Evolutionary conservation across 1,139 yeast species (phyloP).

Genomic region (Candida labiduridarum): DNA sequence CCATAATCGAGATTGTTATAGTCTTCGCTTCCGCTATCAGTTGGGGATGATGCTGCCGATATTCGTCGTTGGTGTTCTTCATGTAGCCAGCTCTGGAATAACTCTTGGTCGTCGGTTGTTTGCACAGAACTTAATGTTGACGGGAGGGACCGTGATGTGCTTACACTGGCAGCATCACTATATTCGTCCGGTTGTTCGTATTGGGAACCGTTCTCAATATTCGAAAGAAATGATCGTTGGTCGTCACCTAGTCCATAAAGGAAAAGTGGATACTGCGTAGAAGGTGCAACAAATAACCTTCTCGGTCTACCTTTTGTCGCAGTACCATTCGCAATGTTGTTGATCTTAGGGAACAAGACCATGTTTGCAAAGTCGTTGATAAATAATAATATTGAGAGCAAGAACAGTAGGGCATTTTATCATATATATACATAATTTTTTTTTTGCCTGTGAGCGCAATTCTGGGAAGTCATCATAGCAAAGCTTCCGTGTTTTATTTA

Average conservation of each 20-base stretch:
- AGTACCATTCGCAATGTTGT: constrained; percentile 41
- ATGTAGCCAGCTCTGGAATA: constrained; percentile 59
- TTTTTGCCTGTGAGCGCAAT: too few relatives aligned
- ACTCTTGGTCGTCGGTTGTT: constrained; percentile 55
- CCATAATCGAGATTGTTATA: constrained; percentile 18
- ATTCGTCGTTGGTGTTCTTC: constrained; percentile 69
- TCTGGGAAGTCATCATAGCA: too few relatives aligned
- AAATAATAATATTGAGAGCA: neutral
- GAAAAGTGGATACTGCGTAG: constrained; percentile 68
- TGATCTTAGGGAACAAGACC: constrained; percentile 47
- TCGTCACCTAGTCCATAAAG: constrained; percentile 63
- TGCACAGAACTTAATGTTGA: constrained; percentile 57
- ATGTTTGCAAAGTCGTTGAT: constrained; percentile 18
- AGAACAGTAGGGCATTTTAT: neutral
- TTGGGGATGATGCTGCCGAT: constrained; percentile 37
- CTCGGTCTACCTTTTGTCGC: constrained; percentile 44
- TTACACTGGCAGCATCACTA: constrained; percentile 55
- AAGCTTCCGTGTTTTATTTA: too few relatives aligned
- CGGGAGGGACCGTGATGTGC: constrained; percentile 63
- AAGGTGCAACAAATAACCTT: constrained; percentile 65
- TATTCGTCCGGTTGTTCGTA: constrained; percentile 42
- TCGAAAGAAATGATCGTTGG: constrained; percentile 63
- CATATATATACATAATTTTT: too few relatives aligned
- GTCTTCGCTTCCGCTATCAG: constrained; percentile 20
- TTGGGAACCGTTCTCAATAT: constrained; percentile 44